Evolutionary conservation across 768 basidiomycete species (phyloP).

Genomic region (Rhodosporidiobolus sp.): DNA sequence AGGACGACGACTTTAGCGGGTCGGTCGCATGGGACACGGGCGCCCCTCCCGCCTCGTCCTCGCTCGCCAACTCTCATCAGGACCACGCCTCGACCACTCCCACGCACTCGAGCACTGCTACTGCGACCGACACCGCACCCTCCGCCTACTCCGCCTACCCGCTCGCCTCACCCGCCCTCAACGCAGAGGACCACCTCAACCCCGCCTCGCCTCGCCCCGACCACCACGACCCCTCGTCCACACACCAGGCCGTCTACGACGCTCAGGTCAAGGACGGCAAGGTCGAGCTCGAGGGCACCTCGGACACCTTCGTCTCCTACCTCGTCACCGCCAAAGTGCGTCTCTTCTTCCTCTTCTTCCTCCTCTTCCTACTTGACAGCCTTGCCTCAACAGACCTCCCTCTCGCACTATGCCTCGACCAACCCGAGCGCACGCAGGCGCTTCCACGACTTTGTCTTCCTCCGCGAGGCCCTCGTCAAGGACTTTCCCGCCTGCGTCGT

Average conservation of each 20-base stretch:
- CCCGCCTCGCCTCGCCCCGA: neutral
- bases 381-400: conserved; percentile 66
- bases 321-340: conserved; percentile 80
- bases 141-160: neutral
- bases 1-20: conserved; percentile 9
- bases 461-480: conserved; percentile 78
- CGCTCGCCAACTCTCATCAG: neutral
- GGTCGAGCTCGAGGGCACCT: conserved; percentile 93
- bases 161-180: no score
- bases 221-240: neutral
- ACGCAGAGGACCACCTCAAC: neutral
- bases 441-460: conserved; percentile 95
- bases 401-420: conserved; percentile 74
- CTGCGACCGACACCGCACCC: no score
- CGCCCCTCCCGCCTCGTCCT: neutral
- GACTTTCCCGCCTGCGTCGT: conserved; percentile 98
- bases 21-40: conserved; percentile 30
- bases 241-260: neutral
- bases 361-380: neutral
- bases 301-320: conserved; percentile 95
- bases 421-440: conserved; percentile 77
- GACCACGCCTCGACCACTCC: neutral
- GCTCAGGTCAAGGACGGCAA: conserved; percentile 76
- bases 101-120: neutral
- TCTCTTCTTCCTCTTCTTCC: neutral